Percentiles rank a stretch among this genome's conserved stretches.
These are phyloP conservation scores for Neonectria hederae DNA, from an alignment of 2,329 filamentous ascomycete species.

Conservation along the genomic window DNA sequence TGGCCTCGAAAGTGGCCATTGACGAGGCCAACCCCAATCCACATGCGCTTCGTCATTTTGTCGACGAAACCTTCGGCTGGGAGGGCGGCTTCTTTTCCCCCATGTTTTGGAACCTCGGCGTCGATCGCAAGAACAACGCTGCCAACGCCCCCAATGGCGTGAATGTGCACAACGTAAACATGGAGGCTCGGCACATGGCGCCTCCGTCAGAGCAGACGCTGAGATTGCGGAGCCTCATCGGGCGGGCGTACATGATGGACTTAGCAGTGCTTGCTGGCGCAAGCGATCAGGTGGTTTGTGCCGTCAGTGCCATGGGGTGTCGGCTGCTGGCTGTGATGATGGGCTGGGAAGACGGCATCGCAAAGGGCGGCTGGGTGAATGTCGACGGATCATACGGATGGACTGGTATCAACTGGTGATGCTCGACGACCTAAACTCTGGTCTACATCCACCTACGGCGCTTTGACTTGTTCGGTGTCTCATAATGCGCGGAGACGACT, in stretches of 20 bases:
- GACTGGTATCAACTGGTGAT: slow-evolving; percentile 57
- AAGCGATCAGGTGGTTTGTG: slow-evolving; percentile 78
- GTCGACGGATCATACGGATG: slow-evolving; percentile 77
- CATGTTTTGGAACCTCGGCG: slow-evolving; percentile 82
- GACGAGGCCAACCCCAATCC: slow-evolving; percentile 54
- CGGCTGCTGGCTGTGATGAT: slow-evolving; percentile 84
- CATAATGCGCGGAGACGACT: slow-evolving; percentile 4
- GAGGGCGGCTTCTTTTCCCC: slow-evolving; percentile 86
- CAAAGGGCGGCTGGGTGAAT: slow-evolving; percentile 74
- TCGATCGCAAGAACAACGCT: slow-evolving; percentile 53
- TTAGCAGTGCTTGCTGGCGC: slow-evolving; percentile 75
- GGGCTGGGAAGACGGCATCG: slow-evolving; percentile 79
- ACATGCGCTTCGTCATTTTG: slow-evolving; percentile 69
- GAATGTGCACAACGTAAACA: slow-evolving; percentile 36
- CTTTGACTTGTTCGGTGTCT: slow-evolving; percentile 5
- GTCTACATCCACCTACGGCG: background rate
- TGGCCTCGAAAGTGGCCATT: slow-evolving; percentile 70
- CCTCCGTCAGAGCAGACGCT: slow-evolving; percentile 64
- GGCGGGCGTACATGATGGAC: slow-evolving; percentile 84
- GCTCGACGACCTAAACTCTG: background rate
- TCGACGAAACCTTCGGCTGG: slow-evolving; percentile 84
- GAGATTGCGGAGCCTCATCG: slow-evolving; percentile 76
- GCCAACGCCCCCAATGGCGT: slow-evolving; percentile 46
- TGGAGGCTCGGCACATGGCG: slow-evolving; percentile 38
- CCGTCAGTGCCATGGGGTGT: slow-evolving; percentile 77